A percentile compares a stretch with the other conserved stretches of the same genome.
Conservation (phyloP, 148 eudicot species). For the Agrostemma githago region DNA sequence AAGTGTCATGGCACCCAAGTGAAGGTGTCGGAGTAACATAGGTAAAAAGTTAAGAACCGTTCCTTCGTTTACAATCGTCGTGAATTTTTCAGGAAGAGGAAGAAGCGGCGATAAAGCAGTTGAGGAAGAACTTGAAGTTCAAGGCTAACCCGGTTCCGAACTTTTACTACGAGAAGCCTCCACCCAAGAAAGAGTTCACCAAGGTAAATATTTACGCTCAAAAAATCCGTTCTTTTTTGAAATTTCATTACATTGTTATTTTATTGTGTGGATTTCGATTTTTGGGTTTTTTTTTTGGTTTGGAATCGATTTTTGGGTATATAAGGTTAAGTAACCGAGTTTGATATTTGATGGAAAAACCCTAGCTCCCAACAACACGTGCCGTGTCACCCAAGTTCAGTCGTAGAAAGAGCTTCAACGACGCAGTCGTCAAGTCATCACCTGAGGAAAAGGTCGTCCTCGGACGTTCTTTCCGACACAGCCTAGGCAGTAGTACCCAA, state of each 20-base stretch:
- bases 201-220: constrained; percentile 45
- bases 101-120: constrained; percentile 70
- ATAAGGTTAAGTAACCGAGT: constrained; percentile 27
- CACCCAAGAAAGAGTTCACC: constrained; percentile 84
- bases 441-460: constrained; percentile 42
- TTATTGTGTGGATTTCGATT: background rate
- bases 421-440: constrained; percentile 36
- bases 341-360: constrained; percentile 17
- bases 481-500: constrained; percentile 47
- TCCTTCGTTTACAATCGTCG: background rate
- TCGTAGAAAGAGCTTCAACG: constrained; percentile 83
- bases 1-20: too few relatives aligned
- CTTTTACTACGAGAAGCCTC: constrained; percentile 85
- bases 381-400: constrained; percentile 78
- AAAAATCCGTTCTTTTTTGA: too few relatives aligned
- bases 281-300: too few relatives aligned
- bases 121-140: constrained; percentile 65
- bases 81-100: constrained; percentile 65
- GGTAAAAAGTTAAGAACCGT: too few relatives aligned
- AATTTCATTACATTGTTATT: background rate
- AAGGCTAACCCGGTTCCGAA: constrained; percentile 90
- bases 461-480: constrained; percentile 47
- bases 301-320: background rate
- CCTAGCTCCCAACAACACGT: constrained; percentile 55
- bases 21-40: too few relatives aligned